These are phyloP conservation scores for Aspergillus avenaceus DNA, from an alignment of 495 filamentous ascomycete genomes.

Conservation along the genomic window DNA sequence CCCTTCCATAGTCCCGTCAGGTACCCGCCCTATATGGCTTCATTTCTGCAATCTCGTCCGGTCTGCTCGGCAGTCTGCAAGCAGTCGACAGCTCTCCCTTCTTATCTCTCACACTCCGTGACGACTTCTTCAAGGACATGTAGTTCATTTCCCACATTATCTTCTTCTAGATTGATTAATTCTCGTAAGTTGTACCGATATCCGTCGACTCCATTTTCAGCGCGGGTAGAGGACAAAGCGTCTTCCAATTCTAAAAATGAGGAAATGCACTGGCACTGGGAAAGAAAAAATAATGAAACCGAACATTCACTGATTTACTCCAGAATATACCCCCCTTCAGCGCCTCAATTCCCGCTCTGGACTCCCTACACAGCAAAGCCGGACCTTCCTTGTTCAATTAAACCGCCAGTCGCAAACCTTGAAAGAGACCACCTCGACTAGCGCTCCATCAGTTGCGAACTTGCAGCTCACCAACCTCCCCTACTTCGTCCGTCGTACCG, in stretches of 20 bases:
- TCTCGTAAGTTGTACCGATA: conserved; percentile 28
- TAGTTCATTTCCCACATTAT: conserved; percentile 33
- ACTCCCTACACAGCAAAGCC: conserved; percentile 26
- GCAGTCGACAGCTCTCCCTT: conserved; percentile 26
- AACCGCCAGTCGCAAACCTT: conserved; percentile 36
- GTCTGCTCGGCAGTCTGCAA: conserved; percentile 33
- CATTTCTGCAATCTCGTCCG: conserved; percentile 30
- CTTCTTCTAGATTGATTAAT: conserved; percentile 22
- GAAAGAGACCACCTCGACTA: conserved; percentile 29
- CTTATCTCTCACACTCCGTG: conserved; percentile 26
- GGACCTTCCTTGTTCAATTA: conserved; percentile 41
- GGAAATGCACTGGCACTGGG: too few species aligned
- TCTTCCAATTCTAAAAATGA: background rate
- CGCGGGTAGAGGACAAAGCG: conserved; percentile 1
- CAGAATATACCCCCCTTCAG: conserved; percentile 19
- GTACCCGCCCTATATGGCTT: conserved; percentile 35
- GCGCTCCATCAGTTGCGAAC: conserved; percentile 20
- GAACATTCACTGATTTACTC: conserved; percentile 5
- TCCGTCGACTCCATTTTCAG: conserved; percentile 8
- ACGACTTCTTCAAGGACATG: conserved; percentile 30
- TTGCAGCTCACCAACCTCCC: conserved; percentile 44
- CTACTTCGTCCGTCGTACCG: conserved; percentile 72
- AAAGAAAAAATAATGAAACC: conserved; percentile 6
- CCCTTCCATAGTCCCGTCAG: background rate
- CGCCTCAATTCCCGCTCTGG: conserved; percentile 10